phyloP scores from a whole-genome alignment of 1,284 basidiomycete species.

The Ustilago loliicola region DNA sequence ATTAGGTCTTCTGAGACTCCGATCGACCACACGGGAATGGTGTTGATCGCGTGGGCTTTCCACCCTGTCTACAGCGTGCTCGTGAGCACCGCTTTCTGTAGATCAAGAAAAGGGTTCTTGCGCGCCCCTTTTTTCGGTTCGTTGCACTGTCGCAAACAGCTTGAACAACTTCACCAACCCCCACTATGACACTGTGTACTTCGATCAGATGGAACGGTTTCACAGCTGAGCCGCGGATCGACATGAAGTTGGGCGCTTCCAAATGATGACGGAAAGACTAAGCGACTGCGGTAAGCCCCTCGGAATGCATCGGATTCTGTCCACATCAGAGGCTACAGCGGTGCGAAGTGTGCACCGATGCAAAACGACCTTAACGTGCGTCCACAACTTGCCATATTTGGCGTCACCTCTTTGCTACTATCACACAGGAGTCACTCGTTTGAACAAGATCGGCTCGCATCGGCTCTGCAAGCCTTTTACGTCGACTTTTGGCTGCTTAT shows the following conservation, averaged over 20 bases:
- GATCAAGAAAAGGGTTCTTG: background rate
- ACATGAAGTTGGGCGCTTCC: background rate
- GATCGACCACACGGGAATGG: background rate
- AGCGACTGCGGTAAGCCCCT: background rate
- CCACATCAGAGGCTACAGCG: background rate
- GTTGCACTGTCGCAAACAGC: constrained; percentile 1
- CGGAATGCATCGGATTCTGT: background rate
- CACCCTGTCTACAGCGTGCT: background rate
- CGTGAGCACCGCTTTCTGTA: background rate
- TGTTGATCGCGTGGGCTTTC: too few relatives aligned
- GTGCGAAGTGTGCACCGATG: constrained; percentile 1
- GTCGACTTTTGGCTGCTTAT: too few relatives aligned
- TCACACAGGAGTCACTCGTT: too few relatives aligned
- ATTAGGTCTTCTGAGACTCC: background rate
- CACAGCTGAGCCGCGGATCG: background rate
- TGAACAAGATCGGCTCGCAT: too few relatives aligned
- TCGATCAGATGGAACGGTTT: background rate
- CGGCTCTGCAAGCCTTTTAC: too few relatives aligned
- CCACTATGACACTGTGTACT: too few relatives aligned
- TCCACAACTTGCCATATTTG: background rate
- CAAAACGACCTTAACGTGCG: background rate
- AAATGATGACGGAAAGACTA: background rate
- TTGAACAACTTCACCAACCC: background rate
- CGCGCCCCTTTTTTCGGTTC: background rate
- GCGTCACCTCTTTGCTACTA: too few relatives aligned